These are phyloP conservation scores for Thymus mandschuricus DNA, from an alignment of 257 asterid species.

Conservation along the genomic window DNA sequence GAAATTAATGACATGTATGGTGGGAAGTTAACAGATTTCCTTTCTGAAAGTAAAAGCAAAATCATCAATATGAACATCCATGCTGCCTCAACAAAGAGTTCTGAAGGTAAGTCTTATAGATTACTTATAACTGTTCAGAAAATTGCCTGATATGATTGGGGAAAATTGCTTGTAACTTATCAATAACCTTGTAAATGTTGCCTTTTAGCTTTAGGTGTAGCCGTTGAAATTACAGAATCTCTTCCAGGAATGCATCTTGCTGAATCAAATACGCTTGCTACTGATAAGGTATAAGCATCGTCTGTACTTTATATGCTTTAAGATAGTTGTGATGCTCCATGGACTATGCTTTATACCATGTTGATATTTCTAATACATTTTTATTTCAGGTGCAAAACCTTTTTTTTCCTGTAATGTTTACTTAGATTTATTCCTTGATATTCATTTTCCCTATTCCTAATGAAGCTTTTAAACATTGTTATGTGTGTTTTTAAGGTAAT, in stretches of 20 bases:
- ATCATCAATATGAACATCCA: conserved; percentile 21
- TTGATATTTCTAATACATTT: not conserved
- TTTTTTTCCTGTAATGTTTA: conserved; percentile 6
- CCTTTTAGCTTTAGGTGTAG: conserved; percentile 36
- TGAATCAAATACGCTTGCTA: conserved; percentile 32
- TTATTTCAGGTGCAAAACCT: not conserved
- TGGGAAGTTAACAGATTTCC: conserved; percentile 65
- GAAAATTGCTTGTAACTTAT: conserved; percentile 17
- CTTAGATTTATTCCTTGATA: conserved; percentile 15
- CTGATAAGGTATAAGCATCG: conserved; percentile 40
- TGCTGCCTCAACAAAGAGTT: conserved; percentile 29
- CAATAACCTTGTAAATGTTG: conserved; percentile 13
- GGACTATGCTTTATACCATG: not conserved
- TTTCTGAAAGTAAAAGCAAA: conserved; percentile 57
- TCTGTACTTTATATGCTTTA: not conserved
- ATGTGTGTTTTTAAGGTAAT: conserved; percentile 37
- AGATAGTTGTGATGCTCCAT: not conserved
- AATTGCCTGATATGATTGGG: not conserved
- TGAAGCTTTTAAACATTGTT: conserved; percentile 13
- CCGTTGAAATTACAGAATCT: conserved; percentile 36
- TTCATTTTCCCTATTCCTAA: not conserved
- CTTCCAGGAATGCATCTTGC: conserved; percentile 27
- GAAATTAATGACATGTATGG: conserved; percentile 85
- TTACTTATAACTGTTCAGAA: conserved; percentile 8
- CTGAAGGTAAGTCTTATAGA: conserved; percentile 43